These are phyloP conservation scores for Suillus hirtellus DNA, from an alignment of 768 basidiomycete species.

Conservation along the genomic window DNA sequence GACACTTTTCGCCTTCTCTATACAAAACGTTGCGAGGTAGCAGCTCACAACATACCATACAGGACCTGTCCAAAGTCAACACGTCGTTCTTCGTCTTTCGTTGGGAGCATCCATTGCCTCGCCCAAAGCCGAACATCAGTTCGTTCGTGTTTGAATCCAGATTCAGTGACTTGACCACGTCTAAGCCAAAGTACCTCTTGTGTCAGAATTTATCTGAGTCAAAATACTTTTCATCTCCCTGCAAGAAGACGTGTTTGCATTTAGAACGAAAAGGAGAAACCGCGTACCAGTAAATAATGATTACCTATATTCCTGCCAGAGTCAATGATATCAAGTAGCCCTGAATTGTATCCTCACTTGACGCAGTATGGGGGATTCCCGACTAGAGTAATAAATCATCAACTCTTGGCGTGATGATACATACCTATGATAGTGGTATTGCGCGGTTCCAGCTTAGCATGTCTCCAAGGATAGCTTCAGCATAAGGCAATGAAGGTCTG, in stretches of 20 bases:
- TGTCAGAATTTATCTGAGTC: too few species aligned
- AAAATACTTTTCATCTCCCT: conserved; percentile 20
- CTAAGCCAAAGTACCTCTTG: too few species aligned
- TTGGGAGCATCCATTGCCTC: not conserved
- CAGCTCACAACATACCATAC: conserved; percentile 11
- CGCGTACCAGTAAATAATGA: conserved; percentile 23
- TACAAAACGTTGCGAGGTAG: conserved; percentile 21
- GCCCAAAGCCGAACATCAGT: too few species aligned
- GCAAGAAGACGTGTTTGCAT: not conserved
- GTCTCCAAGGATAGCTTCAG: conserved; percentile 17
- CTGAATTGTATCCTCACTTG: conserved; percentile 41
- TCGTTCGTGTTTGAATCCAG: too few species aligned
- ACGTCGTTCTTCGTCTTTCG: not conserved
- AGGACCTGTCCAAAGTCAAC: conserved; percentile 10
- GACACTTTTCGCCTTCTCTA: conserved; percentile 9
- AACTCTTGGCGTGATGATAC: conserved; percentile 2
- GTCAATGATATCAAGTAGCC: conserved; percentile 41
- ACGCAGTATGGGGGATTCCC: conserved; percentile 32
- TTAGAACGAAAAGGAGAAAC: not conserved
- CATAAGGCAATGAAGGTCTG: conserved; percentile 19
- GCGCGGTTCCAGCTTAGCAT: conserved; percentile 23
- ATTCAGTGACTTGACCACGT: too few species aligned
- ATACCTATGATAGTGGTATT: conserved; percentile 21
- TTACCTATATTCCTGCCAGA: conserved; percentile 21
- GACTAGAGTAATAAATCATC: too few species aligned